phyloP scores from a whole-genome alignment of 768 basidiomycete genomes.

The Pluteus cervinus region DNA sequence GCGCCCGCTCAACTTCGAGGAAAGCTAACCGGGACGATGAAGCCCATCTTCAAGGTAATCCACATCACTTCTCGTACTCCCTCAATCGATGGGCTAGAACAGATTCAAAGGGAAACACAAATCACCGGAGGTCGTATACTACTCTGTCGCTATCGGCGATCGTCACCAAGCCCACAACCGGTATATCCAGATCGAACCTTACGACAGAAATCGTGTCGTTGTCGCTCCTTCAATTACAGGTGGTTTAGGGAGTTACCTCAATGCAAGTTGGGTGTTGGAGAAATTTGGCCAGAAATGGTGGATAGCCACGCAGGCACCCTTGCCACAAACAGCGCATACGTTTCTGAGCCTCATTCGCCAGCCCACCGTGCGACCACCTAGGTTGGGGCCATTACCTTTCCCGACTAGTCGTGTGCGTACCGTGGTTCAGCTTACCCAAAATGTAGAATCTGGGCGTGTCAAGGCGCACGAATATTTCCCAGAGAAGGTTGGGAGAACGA shows the following conservation, averaged over 20 bases:
- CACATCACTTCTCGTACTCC: too few species aligned
- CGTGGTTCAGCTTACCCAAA: conserved; percentile 76
- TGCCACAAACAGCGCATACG: conserved; percentile 61
- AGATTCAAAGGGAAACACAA: too few species aligned
- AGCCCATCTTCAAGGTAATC: too few species aligned
- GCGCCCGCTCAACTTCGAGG: conserved; percentile 21
- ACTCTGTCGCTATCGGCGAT: conserved; percentile 49
- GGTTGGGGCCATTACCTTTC: conserved; percentile 10
- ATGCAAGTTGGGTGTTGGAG: conserved; percentile 85
- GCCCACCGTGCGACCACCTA: conserved; percentile 31
- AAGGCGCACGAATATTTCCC: conserved; percentile 84
- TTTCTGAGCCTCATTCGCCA: conserved; percentile 70
- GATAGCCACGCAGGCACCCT: conserved; percentile 83
- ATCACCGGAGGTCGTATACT: too few species aligned
- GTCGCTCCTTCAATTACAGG: too few species aligned
- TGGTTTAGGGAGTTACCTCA: conserved; percentile 47
- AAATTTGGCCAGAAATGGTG: conserved; percentile 67
- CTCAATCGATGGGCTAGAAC: conserved; percentile 2
- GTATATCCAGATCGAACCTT: conserved; percentile 69
- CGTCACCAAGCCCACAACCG: conserved; percentile 51
- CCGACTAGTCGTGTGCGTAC: conserved; percentile 52
- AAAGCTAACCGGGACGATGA: too few species aligned
- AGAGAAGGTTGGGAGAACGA: conserved; percentile 42
- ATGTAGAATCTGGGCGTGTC: conserved; percentile 59
- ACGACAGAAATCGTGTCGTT: conserved; percentile 76